Evolutionary conservation across 225 moss, liverwort and hornwort genomes (phyloP), one percentile per base, ranked within the genome.

Genomic region (Asterella californica): DNA sequence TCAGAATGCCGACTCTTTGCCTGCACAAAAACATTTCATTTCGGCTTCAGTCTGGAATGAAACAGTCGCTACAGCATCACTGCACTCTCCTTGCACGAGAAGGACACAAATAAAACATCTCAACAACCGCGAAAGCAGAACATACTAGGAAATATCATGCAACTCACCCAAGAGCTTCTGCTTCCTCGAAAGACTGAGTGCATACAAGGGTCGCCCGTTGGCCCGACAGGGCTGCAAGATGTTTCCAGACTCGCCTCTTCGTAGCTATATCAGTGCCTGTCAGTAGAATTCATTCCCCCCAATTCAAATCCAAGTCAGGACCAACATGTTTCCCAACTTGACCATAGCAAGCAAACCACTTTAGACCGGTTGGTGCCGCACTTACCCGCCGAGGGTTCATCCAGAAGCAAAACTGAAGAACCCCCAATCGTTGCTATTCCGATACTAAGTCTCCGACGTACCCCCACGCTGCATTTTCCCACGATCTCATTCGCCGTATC

Each of bases 101-200:
- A 25, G 15, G 2, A 71, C 46, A 21, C 46, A 27, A n/a, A 19
- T 24, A 47, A 69, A 71, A 37, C 27, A 24, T 4, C 15, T 15
- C 27, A 1, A 67, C 36, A 36, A 34, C 67, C 0, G 36, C 67
- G 15, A 67, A 15, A 1, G 15, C 0, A 67, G 1, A 34, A 57
- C 42, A 2, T 42, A 42, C 42, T n/a, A 7, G 42, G 10, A 33
- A 65, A 15, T 10, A 18, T 53, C 30, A 52, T 10, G 5, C 15
- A 63, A 82, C 92, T 82, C 83, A 94, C 92, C 93, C 94, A 63
- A 95, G 88, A 37, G 88, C 90, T 84, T 91, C 91, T 65, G 94
- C 94, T 90, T 93, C 94, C 74, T 95, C 91, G 49, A 93, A 93
- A 36, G 93, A 93, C 70, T 95, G 92, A 42, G 93, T 91, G 83